Conservation (phyloP, 768 basidiomycete species). For the Podaxis sp. region DNA sequence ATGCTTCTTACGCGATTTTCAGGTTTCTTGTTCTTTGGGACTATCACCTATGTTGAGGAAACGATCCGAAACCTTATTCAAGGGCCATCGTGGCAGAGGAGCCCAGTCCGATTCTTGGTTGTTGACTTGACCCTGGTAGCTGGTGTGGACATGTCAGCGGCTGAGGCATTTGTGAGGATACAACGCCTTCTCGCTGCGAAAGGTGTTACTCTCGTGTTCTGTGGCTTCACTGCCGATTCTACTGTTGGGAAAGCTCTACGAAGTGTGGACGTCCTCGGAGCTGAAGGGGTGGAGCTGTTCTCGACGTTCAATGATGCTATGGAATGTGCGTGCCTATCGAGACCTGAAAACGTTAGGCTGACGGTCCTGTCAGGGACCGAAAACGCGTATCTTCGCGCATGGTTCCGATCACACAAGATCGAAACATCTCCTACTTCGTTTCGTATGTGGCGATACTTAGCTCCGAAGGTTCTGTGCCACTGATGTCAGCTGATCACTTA, state of each 20-base stretch:
- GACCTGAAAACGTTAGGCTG: not conserved
- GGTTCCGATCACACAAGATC: constrained; percentile 67
- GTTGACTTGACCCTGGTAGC: constrained; percentile 83
- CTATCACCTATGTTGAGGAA: constrained; percentile 87
- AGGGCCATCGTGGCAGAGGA: constrained; percentile 63
- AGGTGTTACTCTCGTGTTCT: constrained; percentile 84
- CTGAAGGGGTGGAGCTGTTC: constrained; percentile 79
- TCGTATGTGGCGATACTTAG: constrained; percentile 26
- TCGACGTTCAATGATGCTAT: constrained; percentile 83
- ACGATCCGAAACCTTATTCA: constrained; percentile 77
- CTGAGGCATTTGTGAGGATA: constrained; percentile 92
- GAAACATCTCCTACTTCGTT: constrained; percentile 45
- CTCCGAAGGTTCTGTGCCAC: not conserved
- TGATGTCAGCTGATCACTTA: constrained; percentile 11
- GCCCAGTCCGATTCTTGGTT: constrained; percentile 87
- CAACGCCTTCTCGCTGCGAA: constrained; percentile 77
- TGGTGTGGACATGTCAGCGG: constrained; percentile 92
- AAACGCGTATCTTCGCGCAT: constrained; percentile 84
- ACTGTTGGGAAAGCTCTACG: constrained; percentile 69
- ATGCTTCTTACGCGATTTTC: not conserved
- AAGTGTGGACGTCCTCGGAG: constrained; percentile 78
- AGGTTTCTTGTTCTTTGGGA: constrained; percentile 92
- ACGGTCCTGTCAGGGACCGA: constrained; percentile 69
- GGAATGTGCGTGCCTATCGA: constrained; percentile 63
- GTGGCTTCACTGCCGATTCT: constrained; percentile 68